Evolutionary conservation across 768 basidiomycete species (phyloP).

Genomic region (Arthromyces matolae): DNA sequence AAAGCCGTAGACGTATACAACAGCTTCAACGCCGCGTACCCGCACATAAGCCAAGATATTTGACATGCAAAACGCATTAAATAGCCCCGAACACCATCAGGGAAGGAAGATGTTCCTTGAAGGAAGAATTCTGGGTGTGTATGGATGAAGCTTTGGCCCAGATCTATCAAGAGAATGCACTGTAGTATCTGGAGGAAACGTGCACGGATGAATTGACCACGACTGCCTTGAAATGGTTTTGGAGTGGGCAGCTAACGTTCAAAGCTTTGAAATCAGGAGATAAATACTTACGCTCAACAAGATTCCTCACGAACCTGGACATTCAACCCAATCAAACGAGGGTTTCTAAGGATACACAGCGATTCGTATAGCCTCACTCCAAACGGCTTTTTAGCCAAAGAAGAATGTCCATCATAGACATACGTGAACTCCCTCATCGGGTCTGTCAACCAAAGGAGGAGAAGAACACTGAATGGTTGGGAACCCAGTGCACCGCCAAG

Average conservation of each 20-base stretch:
- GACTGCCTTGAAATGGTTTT: slow-evolving; percentile 2
- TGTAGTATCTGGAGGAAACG: slow-evolving; percentile 3
- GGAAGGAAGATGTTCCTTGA: slow-evolving; percentile 6
- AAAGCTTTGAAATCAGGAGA: background rate
- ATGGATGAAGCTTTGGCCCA: slow-evolving; percentile 7
- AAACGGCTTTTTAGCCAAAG: background rate
- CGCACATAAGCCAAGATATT: background rate
- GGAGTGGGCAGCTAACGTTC: background rate
- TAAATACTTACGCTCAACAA: background rate
- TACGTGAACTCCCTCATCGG: slow-evolving; percentile 9
- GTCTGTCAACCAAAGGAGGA: slow-evolving; percentile 4
- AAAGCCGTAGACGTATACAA: slow-evolving; percentile 2
- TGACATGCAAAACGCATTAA: slow-evolving; percentile 1
- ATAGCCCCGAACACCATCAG: background rate
- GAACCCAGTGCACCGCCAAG: slow-evolving; percentile 2
- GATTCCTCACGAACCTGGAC: background rate
- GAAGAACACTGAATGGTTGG: background rate
- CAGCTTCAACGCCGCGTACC: background rate
- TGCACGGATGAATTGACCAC: slow-evolving; percentile 1
- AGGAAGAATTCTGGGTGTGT: slow-evolving; percentile 1
- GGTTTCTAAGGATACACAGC: slow-evolving; percentile 4
- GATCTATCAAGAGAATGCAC: slow-evolving; percentile 6
- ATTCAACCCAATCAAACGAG: slow-evolving; percentile 5
- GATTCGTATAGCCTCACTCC: background rate
- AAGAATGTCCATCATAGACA: background rate